phyloP scores from a whole-genome alignment of 208 protist species.

The Trypanosoma vivax region DNA sequence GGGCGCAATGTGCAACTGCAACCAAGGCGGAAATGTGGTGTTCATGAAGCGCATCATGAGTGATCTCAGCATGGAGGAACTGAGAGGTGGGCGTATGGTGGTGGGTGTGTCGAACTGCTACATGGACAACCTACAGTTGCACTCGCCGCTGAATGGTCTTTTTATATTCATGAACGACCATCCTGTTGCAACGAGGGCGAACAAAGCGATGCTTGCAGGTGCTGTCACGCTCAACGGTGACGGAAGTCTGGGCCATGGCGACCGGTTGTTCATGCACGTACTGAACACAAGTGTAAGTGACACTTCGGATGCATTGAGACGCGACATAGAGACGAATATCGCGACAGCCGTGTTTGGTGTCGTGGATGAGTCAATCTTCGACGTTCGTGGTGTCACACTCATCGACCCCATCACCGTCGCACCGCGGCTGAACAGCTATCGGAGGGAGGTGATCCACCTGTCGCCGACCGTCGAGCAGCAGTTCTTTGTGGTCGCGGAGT shows the following conservation, averaged over 20 bases:
- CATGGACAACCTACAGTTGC: background rate
- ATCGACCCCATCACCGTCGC: constrained; percentile 3
- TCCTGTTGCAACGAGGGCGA: background rate
- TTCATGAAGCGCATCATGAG: constrained; percentile 13
- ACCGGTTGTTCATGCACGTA: background rate
- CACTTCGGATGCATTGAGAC: background rate
- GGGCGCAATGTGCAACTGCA: constrained; percentile 37
- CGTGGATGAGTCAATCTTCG: constrained; percentile 2
- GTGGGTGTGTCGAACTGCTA: background rate
- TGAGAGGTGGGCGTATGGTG: background rate
- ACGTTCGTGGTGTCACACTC: background rate
- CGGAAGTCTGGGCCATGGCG: background rate
- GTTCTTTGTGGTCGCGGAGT: constrained; percentile 12
- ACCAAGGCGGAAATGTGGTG: constrained; percentile 23
- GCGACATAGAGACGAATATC: background rate
- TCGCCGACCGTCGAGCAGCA: constrained; percentile 22
- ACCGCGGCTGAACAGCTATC: constrained; percentile 5
- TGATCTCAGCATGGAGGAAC: background rate
- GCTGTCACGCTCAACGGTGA: background rate
- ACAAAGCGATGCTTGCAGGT: background rate
- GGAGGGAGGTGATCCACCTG: constrained; percentile 5
- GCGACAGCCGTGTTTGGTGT: constrained; percentile 1
- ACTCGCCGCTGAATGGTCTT: background rate
- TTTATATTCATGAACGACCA: background rate
- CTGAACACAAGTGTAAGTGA: background rate